Percentiles rank a stretch among this genome's conserved stretches.
phyloP scores from a whole-genome alignment of 2,329 filamentous ascomycete genomes.

The Penicillium sp. region DNA sequence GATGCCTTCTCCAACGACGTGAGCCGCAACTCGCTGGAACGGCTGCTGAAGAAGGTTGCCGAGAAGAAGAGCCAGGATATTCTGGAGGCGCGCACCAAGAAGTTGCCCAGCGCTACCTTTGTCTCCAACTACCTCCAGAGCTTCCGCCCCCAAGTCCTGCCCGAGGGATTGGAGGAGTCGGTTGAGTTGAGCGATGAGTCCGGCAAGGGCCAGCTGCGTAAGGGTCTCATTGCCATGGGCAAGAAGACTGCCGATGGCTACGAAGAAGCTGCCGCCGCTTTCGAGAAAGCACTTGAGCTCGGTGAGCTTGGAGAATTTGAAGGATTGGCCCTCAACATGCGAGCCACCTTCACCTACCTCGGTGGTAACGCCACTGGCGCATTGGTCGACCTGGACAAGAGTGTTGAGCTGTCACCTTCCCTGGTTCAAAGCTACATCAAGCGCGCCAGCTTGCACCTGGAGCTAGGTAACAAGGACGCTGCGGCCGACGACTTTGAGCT shows the following conservation, averaged over 20 bases:
- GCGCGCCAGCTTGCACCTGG: slow-evolving; percentile 94
- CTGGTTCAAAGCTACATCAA: slow-evolving; percentile 98
- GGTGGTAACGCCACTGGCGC: slow-evolving; percentile 83
- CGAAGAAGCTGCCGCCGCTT: slow-evolving; percentile 79
- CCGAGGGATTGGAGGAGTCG: slow-evolving; percentile 76
- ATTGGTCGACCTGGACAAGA: slow-evolving; percentile 83
- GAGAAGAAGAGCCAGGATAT: slow-evolving; percentile 92
- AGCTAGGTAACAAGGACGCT: slow-evolving; percentile 84
- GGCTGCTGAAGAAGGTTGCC: slow-evolving; percentile 92
- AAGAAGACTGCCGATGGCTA: slow-evolving; percentile 90
- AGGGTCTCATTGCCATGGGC: slow-evolving; percentile 75
- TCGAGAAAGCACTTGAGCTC: slow-evolving; percentile 82
- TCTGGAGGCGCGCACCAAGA: slow-evolving; percentile 73
- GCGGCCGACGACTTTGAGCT: slow-evolving; percentile 84
- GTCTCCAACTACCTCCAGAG: slow-evolving; percentile 99
- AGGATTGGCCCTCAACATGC: slow-evolving; percentile 92
- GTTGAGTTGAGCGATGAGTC: slow-evolving; percentile 73
- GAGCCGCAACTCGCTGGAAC: slow-evolving; percentile 85
- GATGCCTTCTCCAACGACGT: slow-evolving; percentile 92
- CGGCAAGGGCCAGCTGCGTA: slow-evolving; percentile 80
- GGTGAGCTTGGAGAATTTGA: slow-evolving; percentile 78
- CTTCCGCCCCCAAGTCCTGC: slow-evolving; percentile 80
- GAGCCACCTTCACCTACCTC: slow-evolving; percentile 92
- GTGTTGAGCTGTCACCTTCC: slow-evolving; percentile 80
- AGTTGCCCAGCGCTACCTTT: slow-evolving; percentile 91